Evolutionary conservation across 805 yeast species (phyloP).

Genomic region (Wickerhamiella kazuoi): DNA sequence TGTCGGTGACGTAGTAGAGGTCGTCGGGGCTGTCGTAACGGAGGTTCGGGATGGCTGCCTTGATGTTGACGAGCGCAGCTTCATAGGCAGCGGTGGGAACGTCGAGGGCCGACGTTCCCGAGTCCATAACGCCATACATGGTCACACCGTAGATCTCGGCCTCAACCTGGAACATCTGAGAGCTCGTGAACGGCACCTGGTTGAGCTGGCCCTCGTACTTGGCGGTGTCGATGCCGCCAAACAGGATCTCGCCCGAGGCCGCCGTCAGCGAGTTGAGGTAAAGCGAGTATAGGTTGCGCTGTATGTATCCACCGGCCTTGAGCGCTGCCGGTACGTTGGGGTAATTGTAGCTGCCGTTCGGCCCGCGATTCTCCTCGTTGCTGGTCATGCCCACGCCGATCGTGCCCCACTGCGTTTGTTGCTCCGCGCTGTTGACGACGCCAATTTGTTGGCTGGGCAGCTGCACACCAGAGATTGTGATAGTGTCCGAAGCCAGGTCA

Average conservation of each 20-base stretch:
- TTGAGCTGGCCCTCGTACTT: slow-evolving; percentile 35
- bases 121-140: background rate
- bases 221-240: slow-evolving; percentile 54
- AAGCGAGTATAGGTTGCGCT: slow-evolving; percentile 27
- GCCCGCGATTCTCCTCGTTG: slow-evolving; percentile 1
- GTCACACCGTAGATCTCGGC: background rate
- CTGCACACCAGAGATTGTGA: slow-evolving; percentile 25
- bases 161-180: background rate
- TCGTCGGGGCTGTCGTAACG: too few relatives aligned
- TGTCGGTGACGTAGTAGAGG: background rate
- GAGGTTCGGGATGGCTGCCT: background rate
- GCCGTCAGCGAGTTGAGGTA: slow-evolving; percentile 26
- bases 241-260: slow-evolving; percentile 33
- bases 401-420: slow-evolving; percentile 23
- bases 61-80: background rate
- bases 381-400: slow-evolving; percentile 18
- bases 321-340: slow-evolving; percentile 15
- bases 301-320: slow-evolving; percentile 23
- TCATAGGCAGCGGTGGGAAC: background rate
- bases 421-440: slow-evolving; percentile 35
- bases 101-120: background rate
- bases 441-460: slow-evolving; percentile 46
- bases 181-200: slow-evolving; percentile 7
- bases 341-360: slow-evolving; percentile 5
- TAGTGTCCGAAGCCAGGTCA: slow-evolving; percentile 40